Evolutionary conservation across 768 basidiomycete genomes (phyloP), one percentile per base, ranked within the genome.

Genomic region (Termitomyces sp.): DNA sequence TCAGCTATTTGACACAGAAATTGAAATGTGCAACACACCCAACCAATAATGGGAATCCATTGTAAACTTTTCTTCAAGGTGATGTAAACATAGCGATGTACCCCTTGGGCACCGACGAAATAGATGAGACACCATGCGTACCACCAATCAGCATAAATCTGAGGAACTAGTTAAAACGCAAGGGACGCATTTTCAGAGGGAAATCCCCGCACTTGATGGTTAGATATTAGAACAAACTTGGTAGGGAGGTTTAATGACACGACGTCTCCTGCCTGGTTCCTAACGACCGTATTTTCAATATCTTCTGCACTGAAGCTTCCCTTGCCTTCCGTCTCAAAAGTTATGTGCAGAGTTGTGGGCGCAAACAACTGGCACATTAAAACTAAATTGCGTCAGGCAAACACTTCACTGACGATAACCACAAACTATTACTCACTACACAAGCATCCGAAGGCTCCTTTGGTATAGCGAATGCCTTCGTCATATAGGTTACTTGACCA

Each of bases 61-160:
- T 89, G 89, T 56, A 98, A 76, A 62, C 86, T 89, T 67, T 89
- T 91, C 79, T 98, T 99, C 54, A 98, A 75, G 16, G 96, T 87
- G 64, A 99, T 99, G 68, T 85, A 88, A 32, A 98, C 80, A 58
- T 91, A 81, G 56, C 77, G 77, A 66, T 89, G 83, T 1, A 85
- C 80, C 39, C 75, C 74, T 61, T 83, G 76, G 2, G 81, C 78
- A 49, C 76, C 73, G 60, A 84, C 79, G 64, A 87, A 89, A 65
- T 92, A 91, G 11, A 83, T 79, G 42, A 94, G 70, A 58, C 85
- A 86, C 88, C 91, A 98, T 35, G 88, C 82, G 64, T 95, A 96
- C 86, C 87, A 86, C 88, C 89, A 90, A 70, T 90, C 88, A 5
- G 83, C 78, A 64, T 91, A 90, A 33, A 86, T 76, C 89, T 90